Evolutionary conservation across 345 rosid species (phyloP).

Genomic region (Boechera retrofracta): DNA sequence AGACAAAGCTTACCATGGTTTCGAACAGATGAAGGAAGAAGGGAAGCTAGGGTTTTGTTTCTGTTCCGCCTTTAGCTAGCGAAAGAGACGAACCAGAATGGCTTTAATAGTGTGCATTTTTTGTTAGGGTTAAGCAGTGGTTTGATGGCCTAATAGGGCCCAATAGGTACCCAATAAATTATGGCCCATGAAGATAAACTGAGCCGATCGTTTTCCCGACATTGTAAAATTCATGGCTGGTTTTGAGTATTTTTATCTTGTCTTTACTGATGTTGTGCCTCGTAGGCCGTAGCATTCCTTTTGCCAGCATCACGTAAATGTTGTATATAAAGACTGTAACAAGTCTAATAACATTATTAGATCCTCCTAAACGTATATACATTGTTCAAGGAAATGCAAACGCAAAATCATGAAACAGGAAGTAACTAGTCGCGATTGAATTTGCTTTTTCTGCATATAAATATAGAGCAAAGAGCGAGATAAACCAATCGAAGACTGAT

Average conservation of each 20-base stretch:
- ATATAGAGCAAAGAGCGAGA: background rate
- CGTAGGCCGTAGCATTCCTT: no score
- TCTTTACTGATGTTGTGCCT: background rate
- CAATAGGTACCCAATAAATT: background rate
- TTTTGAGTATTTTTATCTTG: background rate
- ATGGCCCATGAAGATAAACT: background rate
- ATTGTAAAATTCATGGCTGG: no score
- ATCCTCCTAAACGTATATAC: constrained; percentile 4
- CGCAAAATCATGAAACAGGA: background rate
- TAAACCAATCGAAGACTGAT: constrained; percentile 18
- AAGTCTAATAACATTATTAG: background rate
- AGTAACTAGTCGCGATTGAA: background rate
- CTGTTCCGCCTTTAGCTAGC: constrained; percentile 4
- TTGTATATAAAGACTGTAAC: background rate
- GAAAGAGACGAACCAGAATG: constrained; percentile 11
- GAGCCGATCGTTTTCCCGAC: background rate
- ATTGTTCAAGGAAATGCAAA: constrained; percentile 25
- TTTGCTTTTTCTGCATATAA: constrained; percentile 15
- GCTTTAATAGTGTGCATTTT: constrained; percentile 21
- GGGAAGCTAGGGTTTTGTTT: constrained; percentile 34
- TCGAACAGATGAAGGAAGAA: background rate
- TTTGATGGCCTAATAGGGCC: constrained; percentile 12
- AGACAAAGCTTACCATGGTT: constrained; percentile 41
- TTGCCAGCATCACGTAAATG: background rate
- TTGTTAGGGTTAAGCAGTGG: constrained; percentile 18